A percentile compares a stretch with the other conserved stretches of the same genome.
These are phyloP conservation scores for Tetracladium maxilliforme DNA, from an alignment of 2,329 filamentous ascomycete genomes.

Conservation along the genomic window DNA sequence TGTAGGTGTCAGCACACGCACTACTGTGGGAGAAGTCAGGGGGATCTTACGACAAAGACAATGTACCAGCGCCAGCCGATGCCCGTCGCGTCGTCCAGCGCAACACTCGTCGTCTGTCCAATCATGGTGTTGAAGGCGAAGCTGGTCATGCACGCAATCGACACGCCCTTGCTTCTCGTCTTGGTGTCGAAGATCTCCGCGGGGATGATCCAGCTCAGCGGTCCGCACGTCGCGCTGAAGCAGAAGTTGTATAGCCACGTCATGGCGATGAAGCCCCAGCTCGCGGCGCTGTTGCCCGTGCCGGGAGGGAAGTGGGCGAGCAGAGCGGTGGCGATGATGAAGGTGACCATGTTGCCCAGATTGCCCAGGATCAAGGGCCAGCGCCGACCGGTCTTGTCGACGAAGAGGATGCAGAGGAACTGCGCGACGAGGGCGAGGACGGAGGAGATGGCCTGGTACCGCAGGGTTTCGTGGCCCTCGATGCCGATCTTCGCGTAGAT, in stretches of 20 bases:
- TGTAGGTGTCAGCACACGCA: slow-evolving; percentile 22
- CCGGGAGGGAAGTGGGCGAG: slow-evolving; percentile 43
- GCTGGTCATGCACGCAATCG: slow-evolving; percentile 56
- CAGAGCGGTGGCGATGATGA: slow-evolving; percentile 49
- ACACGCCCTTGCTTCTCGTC: slow-evolving; percentile 60
- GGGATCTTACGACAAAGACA: slow-evolving; percentile 43
- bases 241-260: slow-evolving; percentile 75
- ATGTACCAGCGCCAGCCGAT: slow-evolving; percentile 33
- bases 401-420: slow-evolving; percentile 50
- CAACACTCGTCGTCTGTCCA: slow-evolving; percentile 49
- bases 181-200: slow-evolving; percentile 68
- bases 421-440: slow-evolving; percentile 57
- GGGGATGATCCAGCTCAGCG: slow-evolving; percentile 46
- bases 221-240: slow-evolving; percentile 57
- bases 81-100: slow-evolving; percentile 22
- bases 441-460: slow-evolving; percentile 64
- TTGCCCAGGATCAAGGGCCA: slow-evolving; percentile 62
- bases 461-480: slow-evolving; percentile 44
- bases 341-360: slow-evolving; percentile 54
- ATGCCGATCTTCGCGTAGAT: slow-evolving; percentile 62
- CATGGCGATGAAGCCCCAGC: slow-evolving; percentile 61
- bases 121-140: slow-evolving; percentile 72
- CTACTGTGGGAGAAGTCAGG: not conserved
- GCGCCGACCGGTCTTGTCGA: slow-evolving; percentile 57
- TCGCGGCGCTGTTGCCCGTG: slow-evolving; percentile 34